A percentile compares a stretch with the other conserved stretches of the same genome.
Conservation (phyloP, 2,329 filamentous ascomycete species). For the Trichoderma harzianum region DNA sequence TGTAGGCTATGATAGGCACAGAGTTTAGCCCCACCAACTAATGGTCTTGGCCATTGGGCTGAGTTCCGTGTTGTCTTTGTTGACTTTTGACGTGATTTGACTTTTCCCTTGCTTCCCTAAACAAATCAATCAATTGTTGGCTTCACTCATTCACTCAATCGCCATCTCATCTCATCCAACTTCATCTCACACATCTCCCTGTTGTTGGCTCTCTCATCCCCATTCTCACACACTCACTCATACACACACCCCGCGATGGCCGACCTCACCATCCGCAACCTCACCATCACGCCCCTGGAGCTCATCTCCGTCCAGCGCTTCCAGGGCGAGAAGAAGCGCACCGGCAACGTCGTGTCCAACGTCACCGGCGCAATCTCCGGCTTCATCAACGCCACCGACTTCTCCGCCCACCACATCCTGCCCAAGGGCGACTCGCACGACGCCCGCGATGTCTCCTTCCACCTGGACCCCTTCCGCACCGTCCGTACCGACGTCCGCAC, state of each 20-base stretch:
- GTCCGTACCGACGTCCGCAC: conserved; percentile 54
- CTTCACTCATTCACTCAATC: neutral
- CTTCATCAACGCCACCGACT: conserved; percentile 43
- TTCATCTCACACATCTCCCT: neutral
- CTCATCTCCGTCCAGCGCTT: conserved; percentile 74
- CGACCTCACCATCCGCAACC: conserved; percentile 73
- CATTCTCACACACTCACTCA: neutral
- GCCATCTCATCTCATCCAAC: neutral
- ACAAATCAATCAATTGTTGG: neutral
- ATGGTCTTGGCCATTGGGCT: neutral
- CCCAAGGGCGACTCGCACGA: conserved; percentile 57
- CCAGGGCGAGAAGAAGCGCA: conserved; percentile 46
- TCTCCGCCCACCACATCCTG: conserved; percentile 29
- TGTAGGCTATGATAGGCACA: neutral
- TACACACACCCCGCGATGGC: conserved; percentile 37
- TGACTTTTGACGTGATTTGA: neutral
- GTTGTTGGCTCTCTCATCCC: neutral
- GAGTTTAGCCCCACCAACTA: neutral
- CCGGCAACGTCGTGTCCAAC: conserved; percentile 43
- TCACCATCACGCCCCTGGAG: conserved; percentile 69
- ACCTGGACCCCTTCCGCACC: conserved; percentile 65
- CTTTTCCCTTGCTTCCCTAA: neutral
- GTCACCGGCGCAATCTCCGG: conserved; percentile 42
- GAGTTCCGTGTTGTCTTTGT: neutral
- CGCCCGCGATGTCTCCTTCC: conserved; percentile 59